Evolutionary conservation across 1,284 basidiomycete species (phyloP).

Genomic region (Ceratobasidium theobromae): DNA sequence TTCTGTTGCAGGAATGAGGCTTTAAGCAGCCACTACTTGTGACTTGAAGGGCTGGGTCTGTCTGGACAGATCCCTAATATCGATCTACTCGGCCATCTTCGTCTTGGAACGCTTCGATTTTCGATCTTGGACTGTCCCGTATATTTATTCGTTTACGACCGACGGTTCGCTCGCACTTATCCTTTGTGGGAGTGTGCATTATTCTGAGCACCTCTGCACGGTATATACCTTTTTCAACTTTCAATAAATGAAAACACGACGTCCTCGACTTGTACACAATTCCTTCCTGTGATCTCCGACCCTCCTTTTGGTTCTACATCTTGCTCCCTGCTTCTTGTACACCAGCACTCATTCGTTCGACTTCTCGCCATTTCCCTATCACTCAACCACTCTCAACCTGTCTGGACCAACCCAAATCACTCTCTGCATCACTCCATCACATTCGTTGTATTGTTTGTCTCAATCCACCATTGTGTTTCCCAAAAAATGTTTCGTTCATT

Average conservation of each 20-base stretch:
- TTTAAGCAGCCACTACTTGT: background rate
- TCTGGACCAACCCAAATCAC: background rate
- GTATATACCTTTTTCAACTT: conserved; percentile 9
- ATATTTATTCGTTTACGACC: conserved; percentile 28
- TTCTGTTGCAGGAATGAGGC: conserved; percentile 16
- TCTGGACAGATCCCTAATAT: conserved; percentile 12
- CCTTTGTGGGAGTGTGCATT: conserved; percentile 11
- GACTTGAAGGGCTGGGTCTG: conserved; percentile 11
- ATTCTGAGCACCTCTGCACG: conserved; percentile 26
- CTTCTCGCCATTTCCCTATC: background rate
- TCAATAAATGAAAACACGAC: conserved; percentile 8
- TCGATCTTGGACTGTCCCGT: conserved; percentile 4
- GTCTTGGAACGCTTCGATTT: conserved; percentile 1
- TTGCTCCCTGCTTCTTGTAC: conserved; percentile 15
- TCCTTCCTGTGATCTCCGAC: background rate
- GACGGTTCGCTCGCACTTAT: conserved; percentile 7
- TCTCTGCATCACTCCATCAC: background rate
- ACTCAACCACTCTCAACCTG: background rate
- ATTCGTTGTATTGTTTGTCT: conserved; percentile 11
- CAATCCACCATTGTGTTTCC: conserved; percentile 1
- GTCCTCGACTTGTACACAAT: conserved; percentile 4
- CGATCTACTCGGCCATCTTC: background rate
- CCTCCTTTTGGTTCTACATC: background rate
- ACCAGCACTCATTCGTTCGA: conserved; percentile 20
- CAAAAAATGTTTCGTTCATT: background rate